Evolutionary conservation across 805 yeast genomes (phyloP).

Genomic region (Metschnikowia koreensis): DNA sequence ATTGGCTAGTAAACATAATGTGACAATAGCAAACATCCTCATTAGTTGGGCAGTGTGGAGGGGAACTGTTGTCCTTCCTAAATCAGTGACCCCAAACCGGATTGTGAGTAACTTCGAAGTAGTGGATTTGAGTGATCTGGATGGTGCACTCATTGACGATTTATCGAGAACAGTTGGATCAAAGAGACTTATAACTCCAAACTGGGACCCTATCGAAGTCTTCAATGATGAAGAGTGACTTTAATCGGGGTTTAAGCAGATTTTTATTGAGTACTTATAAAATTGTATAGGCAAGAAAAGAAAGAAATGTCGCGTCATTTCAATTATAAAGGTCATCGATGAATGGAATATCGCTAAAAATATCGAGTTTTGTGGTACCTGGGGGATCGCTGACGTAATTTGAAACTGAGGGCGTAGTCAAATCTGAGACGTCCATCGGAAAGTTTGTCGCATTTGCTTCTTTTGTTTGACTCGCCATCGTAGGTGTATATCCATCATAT

Average conservation of each 20-base stretch:
- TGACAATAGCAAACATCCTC: constrained; percentile 49
- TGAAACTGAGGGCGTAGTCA: background rate
- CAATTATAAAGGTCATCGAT: constrained; percentile 2
- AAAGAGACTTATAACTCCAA: constrained; percentile 36
- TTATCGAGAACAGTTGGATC: constrained; percentile 25
- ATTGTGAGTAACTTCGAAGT: constrained; percentile 35
- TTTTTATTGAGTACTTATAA: background rate
- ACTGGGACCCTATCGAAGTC: constrained; percentile 33
- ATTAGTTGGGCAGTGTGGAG: constrained; percentile 61
- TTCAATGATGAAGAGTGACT: constrained; percentile 21
- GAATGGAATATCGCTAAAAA: constrained; percentile 29
- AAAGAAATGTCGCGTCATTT: background rate
- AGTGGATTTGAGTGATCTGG: constrained; percentile 34
- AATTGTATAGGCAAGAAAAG: background rate
- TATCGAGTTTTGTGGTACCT: constrained; percentile 19
- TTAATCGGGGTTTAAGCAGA: too few species aligned
- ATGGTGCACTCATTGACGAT: constrained; percentile 29
- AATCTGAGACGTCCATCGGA: background rate
- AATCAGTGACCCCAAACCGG: constrained; percentile 30
- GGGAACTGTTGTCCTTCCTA: constrained; percentile 49
- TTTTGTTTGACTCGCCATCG: background rate
- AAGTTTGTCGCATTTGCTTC: background rate
- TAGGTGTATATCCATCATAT: background rate
- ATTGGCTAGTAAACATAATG: constrained; percentile 44
- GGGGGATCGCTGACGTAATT: background rate